Percentiles rank a stretch among this genome's conserved stretches.
phyloP scores from a whole-genome alignment of 108 stramenopile genomes.

The Skeletonema grethae region DNA sequence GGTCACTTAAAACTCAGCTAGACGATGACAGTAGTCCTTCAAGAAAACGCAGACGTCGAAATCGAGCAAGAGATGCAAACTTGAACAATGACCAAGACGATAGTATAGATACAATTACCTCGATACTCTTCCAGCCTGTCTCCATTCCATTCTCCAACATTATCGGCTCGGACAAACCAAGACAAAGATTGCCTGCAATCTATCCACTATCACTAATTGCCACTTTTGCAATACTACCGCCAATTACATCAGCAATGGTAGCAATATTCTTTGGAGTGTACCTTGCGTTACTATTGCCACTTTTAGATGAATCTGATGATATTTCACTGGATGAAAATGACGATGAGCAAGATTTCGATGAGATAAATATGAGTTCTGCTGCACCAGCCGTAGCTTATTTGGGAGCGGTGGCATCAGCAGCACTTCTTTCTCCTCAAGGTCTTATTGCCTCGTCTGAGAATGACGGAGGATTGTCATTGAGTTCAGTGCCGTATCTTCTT shows the following conservation, averaged over 20 bases:
- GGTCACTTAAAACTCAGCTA: background rate
- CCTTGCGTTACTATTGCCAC: background rate
- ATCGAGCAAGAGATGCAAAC: background rate
- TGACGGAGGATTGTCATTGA: background rate
- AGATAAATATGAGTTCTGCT: background rate
- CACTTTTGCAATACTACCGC: background rate
- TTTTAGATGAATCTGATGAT: background rate
- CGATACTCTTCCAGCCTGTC: background rate
- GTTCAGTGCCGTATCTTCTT: background rate
- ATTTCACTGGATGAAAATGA: constrained; percentile 1
- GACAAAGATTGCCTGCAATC: background rate
- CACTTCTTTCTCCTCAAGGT: background rate
- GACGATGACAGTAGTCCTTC: background rate
- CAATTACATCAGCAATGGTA: background rate
- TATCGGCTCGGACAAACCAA: background rate
- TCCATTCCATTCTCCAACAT: background rate
- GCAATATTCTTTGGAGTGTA: background rate
- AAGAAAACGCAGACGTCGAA: background rate
- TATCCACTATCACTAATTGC: background rate
- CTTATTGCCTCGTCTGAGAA: background rate
- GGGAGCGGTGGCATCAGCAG: constrained; percentile 2
- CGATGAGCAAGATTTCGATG: background rate
- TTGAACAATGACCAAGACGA: background rate
- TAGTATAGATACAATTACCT: background rate
- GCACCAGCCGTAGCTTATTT: background rate